Evolutionary conservation across 805 yeast species (phyloP).

Genomic region (Zygosaccharomyces pseudorouxii): DNA sequence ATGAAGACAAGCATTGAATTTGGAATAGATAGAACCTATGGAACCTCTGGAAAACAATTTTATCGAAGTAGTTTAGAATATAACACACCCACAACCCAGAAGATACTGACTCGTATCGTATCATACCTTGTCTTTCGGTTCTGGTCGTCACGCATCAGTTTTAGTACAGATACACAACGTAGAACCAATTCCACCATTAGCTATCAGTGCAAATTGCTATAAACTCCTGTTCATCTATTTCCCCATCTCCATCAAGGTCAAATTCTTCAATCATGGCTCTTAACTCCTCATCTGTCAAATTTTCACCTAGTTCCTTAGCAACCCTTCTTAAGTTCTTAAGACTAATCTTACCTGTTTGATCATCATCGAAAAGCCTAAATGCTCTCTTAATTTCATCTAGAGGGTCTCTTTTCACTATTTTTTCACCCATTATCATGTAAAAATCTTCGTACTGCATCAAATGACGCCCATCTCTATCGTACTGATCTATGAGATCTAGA

Average conservation of each 20-base stretch:
- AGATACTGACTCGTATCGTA: background rate
- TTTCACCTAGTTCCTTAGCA: constrained; percentile 90
- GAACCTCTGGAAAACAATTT: too few species aligned
- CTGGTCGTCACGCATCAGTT: background rate
- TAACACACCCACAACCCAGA: too few species aligned
- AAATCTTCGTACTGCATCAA: constrained; percentile 78
- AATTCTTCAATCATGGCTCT: constrained; percentile 97
- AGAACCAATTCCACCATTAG: constrained; percentile 19
- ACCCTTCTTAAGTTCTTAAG: constrained; percentile 80
- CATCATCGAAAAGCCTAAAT: constrained; percentile 83
- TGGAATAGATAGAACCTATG: too few species aligned
- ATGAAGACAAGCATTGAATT: too few species aligned
- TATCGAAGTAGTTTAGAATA: too few species aligned
- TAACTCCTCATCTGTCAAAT: constrained; percentile 84
- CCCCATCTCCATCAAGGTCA: constrained; percentile 95
- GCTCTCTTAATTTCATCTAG: constrained; percentile 88
- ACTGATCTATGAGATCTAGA: constrained; percentile 69
- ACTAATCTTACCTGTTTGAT: constrained; percentile 78
- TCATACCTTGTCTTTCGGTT: background rate
- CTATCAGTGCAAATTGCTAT: constrained; percentile 81
- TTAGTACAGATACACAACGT: constrained; percentile 3
- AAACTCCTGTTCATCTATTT: constrained; percentile 85
- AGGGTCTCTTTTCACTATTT: constrained; percentile 85
- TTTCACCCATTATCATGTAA: constrained; percentile 64
- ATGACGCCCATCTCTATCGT: constrained; percentile 69